Conservation (phyloP, 2,329 filamentous ascomycete genomes). For the Penicillium corylophilum region DNA sequence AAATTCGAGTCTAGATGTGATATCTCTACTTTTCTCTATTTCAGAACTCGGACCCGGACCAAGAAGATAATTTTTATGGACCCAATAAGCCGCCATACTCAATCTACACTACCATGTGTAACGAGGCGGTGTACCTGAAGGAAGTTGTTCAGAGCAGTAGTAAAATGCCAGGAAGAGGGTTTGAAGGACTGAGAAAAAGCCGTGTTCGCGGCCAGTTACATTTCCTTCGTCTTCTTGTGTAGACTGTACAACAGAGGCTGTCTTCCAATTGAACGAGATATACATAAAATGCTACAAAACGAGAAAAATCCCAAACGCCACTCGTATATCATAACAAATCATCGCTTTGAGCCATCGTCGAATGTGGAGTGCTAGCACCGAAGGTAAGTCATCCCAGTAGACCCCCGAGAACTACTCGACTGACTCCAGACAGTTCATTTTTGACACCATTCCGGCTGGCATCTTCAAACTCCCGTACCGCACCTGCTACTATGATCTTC, state of each 20-base stretch:
- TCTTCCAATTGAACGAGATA: not conserved
- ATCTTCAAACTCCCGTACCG: conserved; percentile 93
- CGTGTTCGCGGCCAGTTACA: too few species aligned
- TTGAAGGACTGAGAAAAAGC: too few species aligned
- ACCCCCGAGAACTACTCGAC: conserved; percentile 84
- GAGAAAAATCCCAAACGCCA: conserved; percentile 2
- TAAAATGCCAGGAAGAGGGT: too few species aligned
- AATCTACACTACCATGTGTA: too few species aligned
- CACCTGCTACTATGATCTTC: conserved; percentile 83
- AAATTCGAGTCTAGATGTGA: conserved; percentile 6
- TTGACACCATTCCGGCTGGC: conserved; percentile 72
- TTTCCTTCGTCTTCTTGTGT: too few species aligned
- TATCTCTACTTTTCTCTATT: conserved; percentile 3
- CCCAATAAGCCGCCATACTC: too few species aligned
- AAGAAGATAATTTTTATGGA: too few species aligned
- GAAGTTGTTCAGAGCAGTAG: too few species aligned
- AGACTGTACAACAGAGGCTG: not conserved
- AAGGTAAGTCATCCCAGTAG: conserved; percentile 56
- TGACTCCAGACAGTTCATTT: conserved; percentile 78
- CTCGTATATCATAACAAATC: conserved; percentile 3
- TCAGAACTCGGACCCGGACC: too few species aligned
- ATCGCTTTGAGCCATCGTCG: not conserved
- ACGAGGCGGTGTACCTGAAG: too few species aligned
- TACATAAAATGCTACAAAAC: not conserved
- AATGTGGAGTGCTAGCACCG: not conserved